Evolutionary conservation across 805 yeast genomes (phyloP).

Genomic region (Wickerhamiella azymoides): DNA sequence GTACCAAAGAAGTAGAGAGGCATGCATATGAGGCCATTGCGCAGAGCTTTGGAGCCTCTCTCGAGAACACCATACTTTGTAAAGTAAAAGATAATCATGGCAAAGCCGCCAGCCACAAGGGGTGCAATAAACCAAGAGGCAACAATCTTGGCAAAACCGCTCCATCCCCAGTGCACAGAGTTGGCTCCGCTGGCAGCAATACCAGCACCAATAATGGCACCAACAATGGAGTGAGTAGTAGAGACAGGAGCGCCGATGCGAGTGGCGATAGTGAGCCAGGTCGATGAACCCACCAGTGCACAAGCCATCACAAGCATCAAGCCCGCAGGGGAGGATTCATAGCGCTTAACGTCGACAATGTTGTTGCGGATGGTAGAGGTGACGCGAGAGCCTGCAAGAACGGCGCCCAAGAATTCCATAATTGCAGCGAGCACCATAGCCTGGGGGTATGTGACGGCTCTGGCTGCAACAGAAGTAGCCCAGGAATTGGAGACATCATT

Average conservation of each 20-base stretch:
- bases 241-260: constrained; percentile 63
- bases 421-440: constrained; percentile 60
- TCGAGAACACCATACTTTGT: constrained; percentile 52
- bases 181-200: constrained; percentile 56
- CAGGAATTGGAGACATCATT: constrained; percentile 73
- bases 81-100: constrained; percentile 42
- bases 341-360: constrained; percentile 40
- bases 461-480: constrained; percentile 61
- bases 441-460: constrained; percentile 57
- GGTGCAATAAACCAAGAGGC: constrained; percentile 80
- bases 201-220: constrained; percentile 62
- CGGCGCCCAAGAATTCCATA: constrained; percentile 65
- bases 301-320: constrained; percentile 62
- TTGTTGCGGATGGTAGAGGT: constrained; percentile 57
- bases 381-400: constrained; percentile 58
- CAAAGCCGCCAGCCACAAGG: constrained; percentile 47
- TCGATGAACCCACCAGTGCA: constrained; percentile 60
- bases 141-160: constrained; percentile 44
- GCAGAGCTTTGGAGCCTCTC: constrained; percentile 35
- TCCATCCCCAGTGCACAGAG: constrained; percentile 62
- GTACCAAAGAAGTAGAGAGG: constrained; percentile 50
- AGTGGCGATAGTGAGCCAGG: constrained; percentile 59
- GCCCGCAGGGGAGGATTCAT: constrained; percentile 47
- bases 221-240: constrained; percentile 67
- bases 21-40: constrained; percentile 42